phyloP scores from a whole-genome alignment of 2,329 filamentous ascomycete species.

The Aspergillus ochraceus region DNA sequence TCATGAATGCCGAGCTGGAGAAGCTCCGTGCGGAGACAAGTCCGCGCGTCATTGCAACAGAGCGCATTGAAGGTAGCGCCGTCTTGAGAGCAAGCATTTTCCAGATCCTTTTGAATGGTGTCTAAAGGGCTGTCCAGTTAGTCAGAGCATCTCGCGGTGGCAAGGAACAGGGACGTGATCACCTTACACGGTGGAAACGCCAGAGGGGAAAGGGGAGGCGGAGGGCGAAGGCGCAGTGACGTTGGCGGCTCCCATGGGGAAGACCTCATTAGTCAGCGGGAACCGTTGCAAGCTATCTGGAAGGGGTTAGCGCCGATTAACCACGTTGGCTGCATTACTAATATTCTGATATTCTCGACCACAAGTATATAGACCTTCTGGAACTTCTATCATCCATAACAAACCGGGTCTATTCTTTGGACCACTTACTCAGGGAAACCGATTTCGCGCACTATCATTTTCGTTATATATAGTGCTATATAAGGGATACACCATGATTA shows the following conservation, averaged over 20 bases:
- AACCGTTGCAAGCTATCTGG: no score
- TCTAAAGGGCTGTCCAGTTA: slow-evolving; percentile 1
- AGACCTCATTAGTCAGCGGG: not conserved
- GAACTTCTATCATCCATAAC: no score
- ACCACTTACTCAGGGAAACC: no score
- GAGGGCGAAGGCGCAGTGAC: slow-evolving; percentile 12
- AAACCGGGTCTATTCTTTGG: no score
- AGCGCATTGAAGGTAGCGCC: slow-evolving; percentile 20
- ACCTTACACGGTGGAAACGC: not conserved
- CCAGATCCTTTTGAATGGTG: not conserved
- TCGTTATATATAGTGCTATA: no score
- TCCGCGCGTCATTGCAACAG: slow-evolving; percentile 15
- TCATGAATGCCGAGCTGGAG: slow-evolving; percentile 39
- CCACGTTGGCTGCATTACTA: not conserved
- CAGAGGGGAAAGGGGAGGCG: not conserved
- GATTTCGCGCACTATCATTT: no score
- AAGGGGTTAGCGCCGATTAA: not conserved
- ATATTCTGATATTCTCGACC: no score
- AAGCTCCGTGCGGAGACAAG: slow-evolving; percentile 29
- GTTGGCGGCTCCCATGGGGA: slow-evolving; percentile 12
- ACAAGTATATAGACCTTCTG: no score
- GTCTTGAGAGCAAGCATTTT: slow-evolving; percentile 15
- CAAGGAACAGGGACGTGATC: not conserved
- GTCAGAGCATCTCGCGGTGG: not conserved
- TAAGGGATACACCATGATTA: no score